A percentile compares a stretch with the other conserved stretches of the same genome.
These are phyloP conservation scores for Lindgomyces ingoldianus DNA, from an alignment of 495 filamentous ascomycete genomes.

Conservation along the genomic window DNA sequence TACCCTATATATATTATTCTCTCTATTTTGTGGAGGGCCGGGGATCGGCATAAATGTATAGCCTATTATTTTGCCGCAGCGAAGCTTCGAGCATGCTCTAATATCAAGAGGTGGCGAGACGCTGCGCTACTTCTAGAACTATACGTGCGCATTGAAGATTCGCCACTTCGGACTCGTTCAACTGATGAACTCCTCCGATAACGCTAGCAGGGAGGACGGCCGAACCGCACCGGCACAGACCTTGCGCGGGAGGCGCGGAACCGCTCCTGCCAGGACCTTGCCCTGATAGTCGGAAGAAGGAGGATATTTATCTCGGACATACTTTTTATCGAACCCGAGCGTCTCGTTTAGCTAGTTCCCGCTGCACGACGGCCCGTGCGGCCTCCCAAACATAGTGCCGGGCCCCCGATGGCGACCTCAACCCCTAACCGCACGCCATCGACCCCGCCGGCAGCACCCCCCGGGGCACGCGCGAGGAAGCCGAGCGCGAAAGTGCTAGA, in stretches of 20 bases:
- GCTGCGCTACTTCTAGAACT: neutral
- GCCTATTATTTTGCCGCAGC: neutral
- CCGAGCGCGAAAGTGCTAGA: slow-evolving; percentile 20
- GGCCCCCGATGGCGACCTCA: slow-evolving; percentile 1
- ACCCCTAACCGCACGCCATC: slow-evolving; percentile 13
- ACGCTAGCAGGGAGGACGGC: neutral
- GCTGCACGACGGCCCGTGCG: slow-evolving; percentile 5
- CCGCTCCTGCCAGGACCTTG: neutral
- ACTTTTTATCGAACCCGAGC: slow-evolving; percentile 3
- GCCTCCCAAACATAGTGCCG: neutral
- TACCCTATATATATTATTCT: neutral
- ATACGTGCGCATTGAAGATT: neutral
- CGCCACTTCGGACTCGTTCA: neutral
- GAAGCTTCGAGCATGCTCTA: neutral
- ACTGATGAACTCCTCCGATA: neutral
- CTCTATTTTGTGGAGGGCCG: neutral
- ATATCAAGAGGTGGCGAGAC: neutral
- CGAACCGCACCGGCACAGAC: neutral
- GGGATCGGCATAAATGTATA: neutral
- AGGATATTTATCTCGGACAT: neutral
- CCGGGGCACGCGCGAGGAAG: slow-evolving; percentile 12
- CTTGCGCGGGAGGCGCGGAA: neutral
- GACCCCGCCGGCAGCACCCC: slow-evolving; percentile 5
- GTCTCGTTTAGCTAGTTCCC: slow-evolving; percentile 7
- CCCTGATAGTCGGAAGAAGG: neutral